Conservation (phyloP, 1,139 yeast species). For the Magnusiomyces suaveolens region DNA sequence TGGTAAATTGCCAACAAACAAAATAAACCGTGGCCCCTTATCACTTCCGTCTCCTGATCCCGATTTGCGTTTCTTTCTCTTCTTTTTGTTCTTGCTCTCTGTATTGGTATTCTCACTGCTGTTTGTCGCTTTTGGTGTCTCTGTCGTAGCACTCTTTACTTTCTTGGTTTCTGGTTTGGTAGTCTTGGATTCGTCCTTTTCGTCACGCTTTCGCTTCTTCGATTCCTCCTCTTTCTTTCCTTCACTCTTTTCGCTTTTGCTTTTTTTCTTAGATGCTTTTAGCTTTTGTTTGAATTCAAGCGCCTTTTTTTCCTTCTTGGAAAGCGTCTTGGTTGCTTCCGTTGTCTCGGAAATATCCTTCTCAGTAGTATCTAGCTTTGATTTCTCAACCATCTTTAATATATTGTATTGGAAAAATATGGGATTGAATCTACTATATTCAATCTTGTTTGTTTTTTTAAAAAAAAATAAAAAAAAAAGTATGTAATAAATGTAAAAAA, state of each 20-base stretch:
- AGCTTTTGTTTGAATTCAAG: slow-evolving; percentile 46
- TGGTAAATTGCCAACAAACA: slow-evolving; percentile 91
- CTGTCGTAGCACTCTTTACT: slow-evolving; percentile 8
- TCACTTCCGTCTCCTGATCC: slow-evolving; percentile 13
- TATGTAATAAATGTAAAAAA: background rate
- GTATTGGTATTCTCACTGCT: slow-evolving; percentile 6
- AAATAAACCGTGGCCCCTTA: slow-evolving; percentile 60
- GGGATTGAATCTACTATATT: background rate
- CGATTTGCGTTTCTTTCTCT: slow-evolving; percentile 13
- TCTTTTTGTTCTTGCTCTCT: slow-evolving; percentile 12
- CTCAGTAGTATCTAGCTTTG: background rate
- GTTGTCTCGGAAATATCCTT: background rate
- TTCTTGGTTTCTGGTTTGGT: slow-evolving; percentile 13
- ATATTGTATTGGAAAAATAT: background rate
- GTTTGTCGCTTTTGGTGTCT: slow-evolving; percentile 3
- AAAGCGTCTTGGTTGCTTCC: slow-evolving; percentile 39
- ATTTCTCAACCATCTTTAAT: background rate
- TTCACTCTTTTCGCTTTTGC: slow-evolving; percentile 4
- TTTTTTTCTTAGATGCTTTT: slow-evolving; percentile 25
- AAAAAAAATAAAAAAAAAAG: background rate
- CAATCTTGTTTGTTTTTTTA: background rate
- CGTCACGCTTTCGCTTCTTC: slow-evolving; percentile 7
- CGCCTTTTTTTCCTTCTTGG: slow-evolving; percentile 75
- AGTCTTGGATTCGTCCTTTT: slow-evolving; percentile 11
- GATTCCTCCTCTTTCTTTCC: slow-evolving; percentile 13